Base-by-base conservation (phyloP, 345 rosid genomes). In the Murraya koenigii region DNA sequence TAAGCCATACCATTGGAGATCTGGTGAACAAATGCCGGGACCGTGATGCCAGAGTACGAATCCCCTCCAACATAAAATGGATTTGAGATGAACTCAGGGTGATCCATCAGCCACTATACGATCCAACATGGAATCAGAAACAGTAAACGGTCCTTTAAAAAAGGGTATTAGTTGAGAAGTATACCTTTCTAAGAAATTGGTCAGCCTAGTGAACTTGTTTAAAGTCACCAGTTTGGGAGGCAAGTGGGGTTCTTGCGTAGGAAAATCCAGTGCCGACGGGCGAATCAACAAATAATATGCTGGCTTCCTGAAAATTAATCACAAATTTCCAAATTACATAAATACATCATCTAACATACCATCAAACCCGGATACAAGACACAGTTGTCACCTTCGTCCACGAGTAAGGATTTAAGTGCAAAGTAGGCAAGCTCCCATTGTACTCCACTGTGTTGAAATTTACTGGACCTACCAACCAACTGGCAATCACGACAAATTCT, bases 181-280 rank as follows among this genome's bases (percentile, higher is more conserved):
- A 71, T 76, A 92, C 97, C 87, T 76, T 88, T 60, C 87, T 85
- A 9, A 90, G 84, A 77, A 92, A 94, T 47, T 86, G 78, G 61
- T 83, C 63, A 9, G 84, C 78, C 19, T 91, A 86, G 10, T 76
- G 77, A 76, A 83, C 78, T 82, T 89, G 95, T 59, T 22, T 74
- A 74, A 74, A 80, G 76, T 94, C 97, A 38, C 94, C 82, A 6
- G 88, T 22, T 55, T 60, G 66, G 35, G 69, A 76, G 49, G 92
- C 92, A 35, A 15, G 33, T 8, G 1, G 55, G 75, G 78, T 86
- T 79, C 59, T 84, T 5, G 94, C 85, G 62, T 86, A 94, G 44
- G 98, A 94, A 82, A 82, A 94, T 44, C 97, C 98, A 44, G 95
- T 86, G 26, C 95, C 94, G 9, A 87, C 90, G 10, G 98, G 98